A percentile compares a stretch with the other conserved stretches of the same genome.
Evolutionary conservation across 257 asterid genomes (phyloP).

Genomic region (Handroanthus guayacan): DNA sequence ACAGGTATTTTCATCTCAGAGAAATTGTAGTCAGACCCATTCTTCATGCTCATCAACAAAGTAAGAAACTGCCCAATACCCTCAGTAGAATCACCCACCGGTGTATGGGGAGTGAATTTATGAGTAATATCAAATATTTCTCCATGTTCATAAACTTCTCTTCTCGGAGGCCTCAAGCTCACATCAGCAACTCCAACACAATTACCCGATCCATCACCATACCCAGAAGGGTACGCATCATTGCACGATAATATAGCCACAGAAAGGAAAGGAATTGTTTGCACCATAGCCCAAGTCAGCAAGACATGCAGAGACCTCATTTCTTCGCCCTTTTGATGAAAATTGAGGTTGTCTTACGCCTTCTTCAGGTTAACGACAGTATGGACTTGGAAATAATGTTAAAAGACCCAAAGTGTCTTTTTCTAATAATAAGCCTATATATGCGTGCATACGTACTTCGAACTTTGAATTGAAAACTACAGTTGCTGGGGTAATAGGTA

Average conservation of each 20-base stretch:
- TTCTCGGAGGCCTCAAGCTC: conserved; percentile 49
- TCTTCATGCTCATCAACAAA: conserved; percentile 73
- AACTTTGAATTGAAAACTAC: background rate
- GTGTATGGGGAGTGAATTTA: conserved; percentile 60
- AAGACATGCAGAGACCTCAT: conserved; percentile 50
- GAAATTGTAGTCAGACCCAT: conserved; percentile 81
- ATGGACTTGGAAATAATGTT: background rate
- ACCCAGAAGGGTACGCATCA: conserved; percentile 60
- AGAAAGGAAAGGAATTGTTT: conserved; percentile 35
- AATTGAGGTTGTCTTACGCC: background rate
- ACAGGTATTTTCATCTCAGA: conserved; percentile 68
- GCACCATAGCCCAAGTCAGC: conserved; percentile 43
- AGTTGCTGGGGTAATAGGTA: background rate
- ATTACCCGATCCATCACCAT: conserved; percentile 46
- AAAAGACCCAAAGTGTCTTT: background rate
- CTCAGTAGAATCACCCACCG: conserved; percentile 53
- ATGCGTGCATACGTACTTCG: background rate
- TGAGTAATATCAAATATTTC: conserved; percentile 79
- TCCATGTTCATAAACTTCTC: conserved; percentile 57
- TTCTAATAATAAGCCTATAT: background rate
- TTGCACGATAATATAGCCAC: conserved; percentile 34
- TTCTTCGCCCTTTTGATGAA: conserved; percentile 24
- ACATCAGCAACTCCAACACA: conserved; percentile 40
- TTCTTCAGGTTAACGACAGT: background rate
- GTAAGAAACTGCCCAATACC: conserved; percentile 65